Conservation (phyloP, 1,284 basidiomycete genomes). For the Rhodotorula sp. region DNA sequence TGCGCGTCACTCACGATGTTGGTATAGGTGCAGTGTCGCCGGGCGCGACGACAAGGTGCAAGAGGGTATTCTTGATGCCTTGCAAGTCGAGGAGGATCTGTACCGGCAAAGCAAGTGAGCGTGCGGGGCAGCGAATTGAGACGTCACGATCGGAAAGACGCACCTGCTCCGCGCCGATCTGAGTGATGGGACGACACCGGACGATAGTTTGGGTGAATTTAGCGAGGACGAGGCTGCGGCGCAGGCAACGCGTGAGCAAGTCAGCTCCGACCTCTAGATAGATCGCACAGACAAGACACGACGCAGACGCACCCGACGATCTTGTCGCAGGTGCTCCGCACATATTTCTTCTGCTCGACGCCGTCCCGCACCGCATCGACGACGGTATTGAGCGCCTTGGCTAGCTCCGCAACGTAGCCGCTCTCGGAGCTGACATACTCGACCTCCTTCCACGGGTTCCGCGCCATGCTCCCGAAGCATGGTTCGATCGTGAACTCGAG, state of each 20-base stretch:
- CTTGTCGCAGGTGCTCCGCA: conserved; percentile 88
- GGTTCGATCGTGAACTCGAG: conserved; percentile 76
- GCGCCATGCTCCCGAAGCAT: conserved; percentile 68
- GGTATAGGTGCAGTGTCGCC: conserved; percentile 41
- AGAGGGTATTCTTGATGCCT: conserved; percentile 72
- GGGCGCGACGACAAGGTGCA: conserved; percentile 63
- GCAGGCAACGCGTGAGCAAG: background rate
- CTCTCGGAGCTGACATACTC: conserved; percentile 83
- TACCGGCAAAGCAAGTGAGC: too few species aligned
- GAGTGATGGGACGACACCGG: conserved; percentile 78
- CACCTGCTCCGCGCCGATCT: conserved; percentile 90
- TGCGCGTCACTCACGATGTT: conserved; percentile 35
- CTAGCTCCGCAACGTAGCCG: conserved; percentile 71
- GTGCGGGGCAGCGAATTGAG: background rate
- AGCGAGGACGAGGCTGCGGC: conserved; percentile 66
- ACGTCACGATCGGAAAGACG: conserved; percentile 17
- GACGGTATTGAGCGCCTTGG: conserved; percentile 63
- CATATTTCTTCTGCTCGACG: conserved; percentile 88
- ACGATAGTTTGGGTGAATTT: conserved; percentile 85
- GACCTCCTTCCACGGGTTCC: conserved; percentile 70
- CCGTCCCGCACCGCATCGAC: conserved; percentile 65
- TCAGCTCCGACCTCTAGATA: background rate
- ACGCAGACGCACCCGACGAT: conserved; percentile 69
- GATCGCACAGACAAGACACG: too few species aligned
- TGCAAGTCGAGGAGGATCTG: conserved; percentile 91